Conservation (phyloP, 805 yeast genomes). For the Kluyveromyces dobzhanskii region DNA sequence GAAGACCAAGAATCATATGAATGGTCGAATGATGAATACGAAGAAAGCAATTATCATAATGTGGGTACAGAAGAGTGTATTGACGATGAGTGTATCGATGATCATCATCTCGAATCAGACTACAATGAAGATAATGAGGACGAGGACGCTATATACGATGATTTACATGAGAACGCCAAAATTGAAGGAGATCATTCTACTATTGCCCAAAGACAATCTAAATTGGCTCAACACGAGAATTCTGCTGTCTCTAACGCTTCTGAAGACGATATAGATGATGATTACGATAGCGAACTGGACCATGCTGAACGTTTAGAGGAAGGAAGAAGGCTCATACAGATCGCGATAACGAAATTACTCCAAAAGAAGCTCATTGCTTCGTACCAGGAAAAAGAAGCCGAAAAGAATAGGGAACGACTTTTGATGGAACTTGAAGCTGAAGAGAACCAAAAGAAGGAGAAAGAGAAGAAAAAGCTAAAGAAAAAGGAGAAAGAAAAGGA, state of each 20-base stretch:
- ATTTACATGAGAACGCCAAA: conserved; percentile 6
- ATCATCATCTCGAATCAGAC: conserved; percentile 8
- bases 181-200: background rate
- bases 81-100: conserved; percentile 18
- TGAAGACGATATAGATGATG: conserved; percentile 19
- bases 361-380: conserved; percentile 67
- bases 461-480: conserved; percentile 54
- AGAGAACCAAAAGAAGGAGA: conserved; percentile 53
- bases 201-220: background rate
- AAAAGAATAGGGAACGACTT: conserved; percentile 55
- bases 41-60: conserved; percentile 17
- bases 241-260: conserved; percentile 9
- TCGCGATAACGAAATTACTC: conserved; percentile 70
- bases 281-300: conserved; percentile 33
- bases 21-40: conserved; percentile 18
- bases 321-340: conserved; percentile 69
- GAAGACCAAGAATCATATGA: conserved; percentile 6
- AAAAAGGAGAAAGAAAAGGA: conserved; percentile 66
- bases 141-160: conserved; percentile 4
- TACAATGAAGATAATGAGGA: conserved; percentile 21
- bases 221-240: background rate
- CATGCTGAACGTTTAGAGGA: conserved; percentile 66
- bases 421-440: conserved; percentile 66
- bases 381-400: conserved; percentile 73
- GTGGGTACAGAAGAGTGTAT: conserved; percentile 14